A percentile compares a stretch with the other conserved stretches of the same genome.
These are phyloP conservation scores for Plantago elongata DNA, from an alignment of 257 asterid genomes.

Conservation along the genomic window DNA sequence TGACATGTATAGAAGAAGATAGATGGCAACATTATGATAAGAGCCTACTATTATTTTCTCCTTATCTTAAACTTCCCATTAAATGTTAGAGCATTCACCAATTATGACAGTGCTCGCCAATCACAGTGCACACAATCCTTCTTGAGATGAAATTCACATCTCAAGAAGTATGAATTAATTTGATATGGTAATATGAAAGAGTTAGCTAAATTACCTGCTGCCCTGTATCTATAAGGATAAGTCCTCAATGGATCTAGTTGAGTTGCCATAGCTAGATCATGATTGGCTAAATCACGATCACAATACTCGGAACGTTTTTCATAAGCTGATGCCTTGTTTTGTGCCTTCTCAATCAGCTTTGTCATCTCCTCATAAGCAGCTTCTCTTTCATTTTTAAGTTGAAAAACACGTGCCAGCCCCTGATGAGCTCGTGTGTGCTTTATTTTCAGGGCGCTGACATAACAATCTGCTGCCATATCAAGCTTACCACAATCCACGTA, in stretches of 20 bases:
- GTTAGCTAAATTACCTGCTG: slow-evolving; percentile 58
- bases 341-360: slow-evolving; percentile 84
- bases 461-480: slow-evolving; percentile 79
- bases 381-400: slow-evolving; percentile 71
- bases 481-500: slow-evolving; percentile 77
- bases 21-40: too few relatives aligned
- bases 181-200: background rate
- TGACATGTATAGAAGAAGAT: too few relatives aligned
- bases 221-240: slow-evolving; percentile 87
- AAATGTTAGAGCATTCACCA: too few relatives aligned
- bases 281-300: slow-evolving; percentile 95
- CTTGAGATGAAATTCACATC: too few relatives aligned
- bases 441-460: slow-evolving; percentile 80
- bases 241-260: slow-evolving; percentile 83
- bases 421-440: slow-evolving; percentile 96
- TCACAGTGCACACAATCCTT: too few relatives aligned
- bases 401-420: slow-evolving; percentile 94
- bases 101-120: too few relatives aligned
- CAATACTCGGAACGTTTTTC: slow-evolving; percentile 91
- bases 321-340: slow-evolving; percentile 83
- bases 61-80: too few relatives aligned
- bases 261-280: slow-evolving; percentile 77
- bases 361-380: slow-evolving; percentile 98
- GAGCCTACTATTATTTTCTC: too few relatives aligned
- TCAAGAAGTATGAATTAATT: too few relatives aligned